These are phyloP conservation scores for Morella rubra DNA, from an alignment of 306 rosid genomes.

Conservation along the genomic window DNA sequence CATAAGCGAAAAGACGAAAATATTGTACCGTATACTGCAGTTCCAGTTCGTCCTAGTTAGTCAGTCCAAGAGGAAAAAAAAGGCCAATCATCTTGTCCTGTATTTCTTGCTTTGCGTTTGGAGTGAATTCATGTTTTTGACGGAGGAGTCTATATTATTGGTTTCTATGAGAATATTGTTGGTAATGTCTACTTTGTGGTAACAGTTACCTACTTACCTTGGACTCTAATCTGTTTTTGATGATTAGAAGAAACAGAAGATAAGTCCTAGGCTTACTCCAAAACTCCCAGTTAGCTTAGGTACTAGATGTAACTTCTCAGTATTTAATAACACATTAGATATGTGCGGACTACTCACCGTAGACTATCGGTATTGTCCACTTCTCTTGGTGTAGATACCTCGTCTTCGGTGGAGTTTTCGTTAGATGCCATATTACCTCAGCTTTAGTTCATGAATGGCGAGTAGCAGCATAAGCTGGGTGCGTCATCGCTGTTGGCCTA, in stretches of 20 bases:
- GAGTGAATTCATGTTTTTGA: background rate
- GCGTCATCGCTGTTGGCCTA: conserved; percentile 38
- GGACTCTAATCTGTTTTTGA: no score
- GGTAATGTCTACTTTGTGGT: no score
- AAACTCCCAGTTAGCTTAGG: background rate
- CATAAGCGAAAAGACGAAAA: conserved; percentile 12
- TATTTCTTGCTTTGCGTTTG: background rate
- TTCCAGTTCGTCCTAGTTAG: background rate
- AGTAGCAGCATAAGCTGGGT: conserved; percentile 31
- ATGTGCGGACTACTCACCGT: background rate
- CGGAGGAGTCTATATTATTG: no score
- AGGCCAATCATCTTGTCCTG: no score
- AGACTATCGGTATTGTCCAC: background rate
- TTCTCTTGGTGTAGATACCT: background rate
- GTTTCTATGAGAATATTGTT: no score
- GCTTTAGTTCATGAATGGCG: conserved; percentile 31
- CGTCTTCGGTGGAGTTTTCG: conserved; percentile 1
- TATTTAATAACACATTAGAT: background rate
- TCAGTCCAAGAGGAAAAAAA: no score
- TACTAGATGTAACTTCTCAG: background rate
- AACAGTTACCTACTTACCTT: no score
- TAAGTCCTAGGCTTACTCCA: background rate
- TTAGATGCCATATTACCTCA: background rate
- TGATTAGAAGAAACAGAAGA: background rate
- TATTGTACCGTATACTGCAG: background rate